Evolutionary conservation across 176 grass and related monocot species (phyloP).

Genomic region (Oryza longistaminata): DNA sequence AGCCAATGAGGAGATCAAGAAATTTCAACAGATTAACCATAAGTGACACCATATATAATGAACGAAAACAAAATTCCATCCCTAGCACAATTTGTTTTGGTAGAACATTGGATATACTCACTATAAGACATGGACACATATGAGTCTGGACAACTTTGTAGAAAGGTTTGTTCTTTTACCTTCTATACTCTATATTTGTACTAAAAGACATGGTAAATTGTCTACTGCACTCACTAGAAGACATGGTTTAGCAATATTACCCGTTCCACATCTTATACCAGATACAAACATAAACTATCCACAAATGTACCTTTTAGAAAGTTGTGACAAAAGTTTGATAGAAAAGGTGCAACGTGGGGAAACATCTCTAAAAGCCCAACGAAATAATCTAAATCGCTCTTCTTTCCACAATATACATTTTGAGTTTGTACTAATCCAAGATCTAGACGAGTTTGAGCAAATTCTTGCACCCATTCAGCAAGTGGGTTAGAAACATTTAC

Average conservation of each 20-base stretch:
- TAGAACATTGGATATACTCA: not conserved
- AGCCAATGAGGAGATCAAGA: not conserved
- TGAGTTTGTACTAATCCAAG: not conserved
- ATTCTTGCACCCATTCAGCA: not conserved
- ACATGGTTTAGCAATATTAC: not conserved
- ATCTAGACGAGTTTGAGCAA: not conserved
- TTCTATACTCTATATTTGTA: not conserved
- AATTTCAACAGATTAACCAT: conserved; percentile 4
- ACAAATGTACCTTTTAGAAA: not conserved
- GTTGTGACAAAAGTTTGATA: not conserved
- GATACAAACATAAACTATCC: not conserved
- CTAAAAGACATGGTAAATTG: too few relatives aligned
- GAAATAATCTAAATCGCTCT: not conserved
- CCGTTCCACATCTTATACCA: not conserved
- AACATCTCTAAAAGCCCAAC: not conserved
- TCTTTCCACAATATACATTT: not conserved
- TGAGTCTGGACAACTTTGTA: not conserved
- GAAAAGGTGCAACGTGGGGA: not conserved
- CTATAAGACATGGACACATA: not conserved
- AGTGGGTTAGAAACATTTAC: not conserved
- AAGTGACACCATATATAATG: not conserved
- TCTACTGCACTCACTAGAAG: too few relatives aligned
- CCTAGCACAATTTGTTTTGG: not conserved
- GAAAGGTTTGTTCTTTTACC: not conserved
- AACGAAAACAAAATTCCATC: not conserved